Base-by-base conservation (phyloP, 106 monocot genomes). In the Phalaenopsis aphrodite region DNA sequence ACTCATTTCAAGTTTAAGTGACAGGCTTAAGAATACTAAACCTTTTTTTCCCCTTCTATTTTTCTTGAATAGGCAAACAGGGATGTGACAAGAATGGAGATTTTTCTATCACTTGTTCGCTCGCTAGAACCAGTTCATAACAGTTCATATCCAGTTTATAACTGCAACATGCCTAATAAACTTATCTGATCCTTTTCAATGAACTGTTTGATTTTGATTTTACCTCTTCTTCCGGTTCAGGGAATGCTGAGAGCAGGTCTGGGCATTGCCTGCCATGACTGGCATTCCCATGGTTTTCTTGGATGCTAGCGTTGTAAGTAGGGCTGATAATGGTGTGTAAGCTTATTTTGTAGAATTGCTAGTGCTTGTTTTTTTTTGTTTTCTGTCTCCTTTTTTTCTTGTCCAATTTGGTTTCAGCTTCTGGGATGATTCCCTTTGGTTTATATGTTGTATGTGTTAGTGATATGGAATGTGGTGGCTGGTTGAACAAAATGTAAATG, bases 81-180 rank as follows among this genome's bases (percentile, higher is more conserved):
- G 66, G 93, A 95, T 75, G 93, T 95, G 52, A 95, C 93, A 2
- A 87, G 95, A 76, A 91, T 95, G 91, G 91, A 95, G 69, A 93
- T 95, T 77, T 95, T 95, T 74, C 85, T 95, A 8, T 86, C 95
- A 1, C 87, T 95, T 36, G 79, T 91, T 55, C 84, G 83, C 39
- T 79, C 90, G 78, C 77, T 95, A 49, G 91, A 95, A 69, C 91
- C 95, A 7, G 84, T 74, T 5, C 18, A 83, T 11, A 78, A 80
- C 65, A 5, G 41, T 16, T 43, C 4, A 7, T 21, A 74, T n/a
- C n/a, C 74, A 9, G 7, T 45, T 14, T 6, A 74, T 74, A 74
- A 43, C 74, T 43, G 7, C 43, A 74, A 45, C 17, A 42, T 74
- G 17, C 74, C 24, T 5, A 39, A n/a, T n/a, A 74, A 74, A 18